Base-by-base conservation (phyloP, 768 basidiomycete species). In the Podaxis sp. region DNA sequence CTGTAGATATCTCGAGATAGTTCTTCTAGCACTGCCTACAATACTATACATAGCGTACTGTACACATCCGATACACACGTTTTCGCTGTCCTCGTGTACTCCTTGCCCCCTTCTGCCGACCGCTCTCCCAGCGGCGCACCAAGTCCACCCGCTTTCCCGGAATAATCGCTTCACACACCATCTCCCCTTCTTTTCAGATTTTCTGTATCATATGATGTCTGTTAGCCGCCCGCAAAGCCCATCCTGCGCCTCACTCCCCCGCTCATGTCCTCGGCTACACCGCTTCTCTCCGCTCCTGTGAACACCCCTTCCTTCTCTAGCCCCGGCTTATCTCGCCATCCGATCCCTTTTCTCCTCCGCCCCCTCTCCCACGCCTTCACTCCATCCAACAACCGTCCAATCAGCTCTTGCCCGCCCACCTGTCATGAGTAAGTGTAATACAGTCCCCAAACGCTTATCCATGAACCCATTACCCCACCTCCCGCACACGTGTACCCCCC, bases 201-300 rank as follows among this genome's bases (percentile, higher is more conserved):
- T 40, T 29, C 38, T 9, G 25, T 29, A 52, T 60, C 59, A 60
- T 53, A 53, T 60, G 59, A 60, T 53, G 59, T 17, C 50, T 22
- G 19, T 51, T 40, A 51, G 50, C 57, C 57, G 57, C 57, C 57
- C 36, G 41, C 9, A 33, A 33, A 33, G 33, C 8, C 25, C 50
- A 22, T 22, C n/a, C 27, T 54, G 51, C 59, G 59, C 59, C 47
- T 38, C 58, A 25, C 24, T 41, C 25, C 41, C 33, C 57, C 57
- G 57, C 57, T 58, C 57, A 60, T 53, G 59, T 60, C 59, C 59
- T 60, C 59, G 59, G 59, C 59, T 24, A 43, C 25, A 27, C 50
- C 27, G 27, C 55, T 57, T 43, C 55, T 43, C 17, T 43, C 13
- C 15, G 17, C 29, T 17, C 27, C 25, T 53, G 51, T 53, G 51